phyloP scores from a whole-genome alignment of 208 protist genomes.

The Acanthamoeba divionensis region DNA sequence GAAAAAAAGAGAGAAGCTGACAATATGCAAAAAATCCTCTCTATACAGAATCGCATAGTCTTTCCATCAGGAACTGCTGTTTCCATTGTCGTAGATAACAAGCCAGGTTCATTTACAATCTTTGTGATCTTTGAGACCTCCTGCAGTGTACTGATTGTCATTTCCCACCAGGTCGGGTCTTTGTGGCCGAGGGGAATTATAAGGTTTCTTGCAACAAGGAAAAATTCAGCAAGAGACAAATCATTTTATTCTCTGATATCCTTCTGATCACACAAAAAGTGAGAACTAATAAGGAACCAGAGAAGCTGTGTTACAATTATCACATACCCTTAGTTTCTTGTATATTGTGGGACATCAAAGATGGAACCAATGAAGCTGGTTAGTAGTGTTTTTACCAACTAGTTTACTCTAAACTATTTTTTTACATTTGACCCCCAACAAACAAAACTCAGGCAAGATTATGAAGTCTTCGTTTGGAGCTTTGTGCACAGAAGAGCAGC shows the following conservation, averaged over 20 bases:
- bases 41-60: background rate
- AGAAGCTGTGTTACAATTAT: background rate
- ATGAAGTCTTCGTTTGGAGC: background rate
- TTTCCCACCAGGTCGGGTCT: background rate
- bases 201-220: background rate
- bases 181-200: background rate
- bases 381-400: background rate
- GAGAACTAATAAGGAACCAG: background rate
- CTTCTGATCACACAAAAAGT: background rate
- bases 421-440: no score
- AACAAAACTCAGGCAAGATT: no score
- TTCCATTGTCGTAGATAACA: background rate
- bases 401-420: background rate
- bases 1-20: background rate
- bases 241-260: constrained; percentile 26
- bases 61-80: background rate
- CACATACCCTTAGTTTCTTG: background rate
- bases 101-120: background rate
- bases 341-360: background rate
- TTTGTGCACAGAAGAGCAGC: background rate
- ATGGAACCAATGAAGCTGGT: background rate
- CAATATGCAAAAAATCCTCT: background rate
- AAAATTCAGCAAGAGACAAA: background rate
- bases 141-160: background rate
- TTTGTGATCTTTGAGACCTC: background rate